Evolutionary conservation across 805 yeast genomes (phyloP), one percentile per base, ranked within the genome.

Genomic region (Hanseniaspora pseudoguilliermondii): DNA sequence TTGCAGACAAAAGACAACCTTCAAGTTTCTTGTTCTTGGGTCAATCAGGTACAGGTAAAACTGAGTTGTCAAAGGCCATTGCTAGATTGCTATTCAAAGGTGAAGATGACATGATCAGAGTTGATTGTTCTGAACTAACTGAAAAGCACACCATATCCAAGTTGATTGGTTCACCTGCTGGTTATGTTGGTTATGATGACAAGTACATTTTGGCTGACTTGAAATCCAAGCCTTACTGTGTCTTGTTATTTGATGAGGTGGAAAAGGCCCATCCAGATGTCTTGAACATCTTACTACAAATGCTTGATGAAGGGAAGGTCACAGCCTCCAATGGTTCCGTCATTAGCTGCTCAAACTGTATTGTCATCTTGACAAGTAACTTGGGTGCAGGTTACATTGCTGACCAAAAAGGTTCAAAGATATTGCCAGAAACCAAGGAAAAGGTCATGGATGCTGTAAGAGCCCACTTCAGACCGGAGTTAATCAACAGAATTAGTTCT

Each of bases 221-320:
- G 57, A 78, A 87, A 59, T 80, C 96, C 65, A 83, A 84, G 59
- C 98, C 98, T 57, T 93, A 93, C 72, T 87, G 97, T 6, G 98
- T 93, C n/a, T 77, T 93, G 42, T 75, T 93, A 59, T 93, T 93
- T 66, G 98, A 93, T 71, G 98, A 93, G 73, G 96, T 93, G 57
- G 98, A 93, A 68, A 93, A 93, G 71, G 98, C 98, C 18, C 96
- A 96, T 7, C 98, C 98, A 1, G 97, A 91, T 68, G 98, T 93
- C 2, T 75, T 91, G 66, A 93, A 96, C 9, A 84, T 93, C 21
- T 75, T 93, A 64, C 76, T 93, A 62, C 98, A 93, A 71, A 80
- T 93, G 73, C 75, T 93, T 59, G 98, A 93, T 66, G 98, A 93
- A 71, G 98, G 98, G 66, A 82, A 96, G 71, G 82, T 93, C 59